Conservation (phyloP, 2,329 filamentous ascomycete genomes). For the Diaporthe citrichinensis region DNA sequence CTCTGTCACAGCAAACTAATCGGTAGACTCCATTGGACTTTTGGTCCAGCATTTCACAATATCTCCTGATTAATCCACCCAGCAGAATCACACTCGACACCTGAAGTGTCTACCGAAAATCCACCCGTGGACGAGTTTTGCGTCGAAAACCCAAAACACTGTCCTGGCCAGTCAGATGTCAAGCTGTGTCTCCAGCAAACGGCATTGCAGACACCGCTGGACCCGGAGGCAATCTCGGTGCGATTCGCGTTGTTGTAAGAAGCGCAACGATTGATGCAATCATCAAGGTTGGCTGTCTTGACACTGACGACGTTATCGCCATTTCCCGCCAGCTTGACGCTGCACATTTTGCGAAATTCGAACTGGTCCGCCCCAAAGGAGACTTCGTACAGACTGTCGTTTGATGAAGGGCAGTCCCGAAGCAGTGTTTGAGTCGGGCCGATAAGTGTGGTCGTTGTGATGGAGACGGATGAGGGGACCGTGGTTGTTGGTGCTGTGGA, state of each 20-base stretch:
- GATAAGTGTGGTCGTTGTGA: background rate
- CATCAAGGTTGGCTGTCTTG: background rate
- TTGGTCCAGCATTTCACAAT: background rate
- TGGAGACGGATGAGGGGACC: background rate
- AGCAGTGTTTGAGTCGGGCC: conserved; percentile 4
- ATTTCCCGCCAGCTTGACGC: background rate
- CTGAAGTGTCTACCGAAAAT: background rate
- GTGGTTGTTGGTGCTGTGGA: background rate
- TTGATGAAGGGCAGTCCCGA: conserved; percentile 7
- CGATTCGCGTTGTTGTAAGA: background rate
- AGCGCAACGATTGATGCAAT: background rate
- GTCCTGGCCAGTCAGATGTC: background rate
- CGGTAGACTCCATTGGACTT: no score
- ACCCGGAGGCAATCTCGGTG: background rate
- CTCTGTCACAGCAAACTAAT: background rate
- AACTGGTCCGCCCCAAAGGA: background rate
- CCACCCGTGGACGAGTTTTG: background rate
- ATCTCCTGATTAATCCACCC: conserved; percentile 12
- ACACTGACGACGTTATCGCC: background rate
- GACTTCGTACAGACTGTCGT: background rate
- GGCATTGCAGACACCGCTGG: background rate
- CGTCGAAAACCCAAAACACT: background rate
- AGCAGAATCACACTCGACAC: background rate
- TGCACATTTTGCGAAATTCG: background rate
- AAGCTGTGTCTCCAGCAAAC: background rate